phyloP scores from a whole-genome alignment of 495 filamentous ascomycete genomes.

The Penicillium pancosmium region DNA sequence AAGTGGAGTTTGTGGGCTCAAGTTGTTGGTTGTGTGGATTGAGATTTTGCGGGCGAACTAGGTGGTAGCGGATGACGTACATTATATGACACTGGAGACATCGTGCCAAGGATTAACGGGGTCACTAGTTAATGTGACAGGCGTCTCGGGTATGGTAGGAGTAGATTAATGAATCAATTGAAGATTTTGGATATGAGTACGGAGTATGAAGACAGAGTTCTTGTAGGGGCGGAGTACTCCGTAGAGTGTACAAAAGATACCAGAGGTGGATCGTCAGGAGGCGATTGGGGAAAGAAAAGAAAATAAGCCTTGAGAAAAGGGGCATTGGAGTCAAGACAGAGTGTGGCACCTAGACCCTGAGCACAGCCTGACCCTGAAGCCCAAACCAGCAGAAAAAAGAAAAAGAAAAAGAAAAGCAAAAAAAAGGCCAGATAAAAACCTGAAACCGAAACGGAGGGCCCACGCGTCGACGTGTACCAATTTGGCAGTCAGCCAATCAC shows the following conservation, averaged over 20 bases:
- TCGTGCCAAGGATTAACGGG: neutral
- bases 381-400: neutral
- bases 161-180: neutral
- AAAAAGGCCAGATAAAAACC: conserved; percentile 7
- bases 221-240: neutral
- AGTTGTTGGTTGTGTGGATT: too few species aligned
- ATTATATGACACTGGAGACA: too few species aligned
- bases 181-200: neutral
- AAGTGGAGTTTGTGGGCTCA: neutral
- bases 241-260: neutral
- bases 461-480: conserved; percentile 26
- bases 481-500: conserved; percentile 16
- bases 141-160: neutral
- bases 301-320: too few species aligned
- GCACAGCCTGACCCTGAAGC: too few species aligned
- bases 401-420: neutral
- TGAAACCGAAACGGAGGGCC: conserved; percentile 20
- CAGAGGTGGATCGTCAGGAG: neutral
- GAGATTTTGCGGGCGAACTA: neutral
- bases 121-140: neutral
- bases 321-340: too few species aligned
- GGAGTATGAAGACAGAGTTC: too few species aligned
- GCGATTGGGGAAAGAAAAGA: neutral
- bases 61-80: neutral
- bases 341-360: neutral